These are phyloP conservation scores for Ustilago nuda DNA, from an alignment of 1,284 basidiomycete species.

Conservation along the genomic window DNA sequence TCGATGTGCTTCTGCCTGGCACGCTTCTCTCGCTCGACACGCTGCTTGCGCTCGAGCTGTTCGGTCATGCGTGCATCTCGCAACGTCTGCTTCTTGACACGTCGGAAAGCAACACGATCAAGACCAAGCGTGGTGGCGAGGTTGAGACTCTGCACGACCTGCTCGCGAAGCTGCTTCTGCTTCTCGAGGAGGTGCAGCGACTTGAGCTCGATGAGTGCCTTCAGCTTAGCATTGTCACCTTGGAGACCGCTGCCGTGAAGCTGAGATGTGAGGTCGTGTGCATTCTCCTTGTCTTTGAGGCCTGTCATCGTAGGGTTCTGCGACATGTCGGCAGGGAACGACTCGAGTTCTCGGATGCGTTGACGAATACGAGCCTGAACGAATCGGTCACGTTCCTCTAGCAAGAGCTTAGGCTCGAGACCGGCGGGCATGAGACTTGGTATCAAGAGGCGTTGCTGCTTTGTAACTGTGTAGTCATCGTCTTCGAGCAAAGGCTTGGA, in stretches of 20 bases:
- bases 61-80: slow-evolving; percentile 92
- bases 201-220: slow-evolving; percentile 93
- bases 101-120: slow-evolving; percentile 90
- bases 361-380: slow-evolving; percentile 90
- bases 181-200: slow-evolving; percentile 89
- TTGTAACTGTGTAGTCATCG: slow-evolving; percentile 72
- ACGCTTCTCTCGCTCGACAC: slow-evolving; percentile 88
- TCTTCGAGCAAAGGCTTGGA: slow-evolving; percentile 60
- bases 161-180: slow-evolving; percentile 85
- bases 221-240: slow-evolving; percentile 77
- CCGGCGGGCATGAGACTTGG: slow-evolving; percentile 92
- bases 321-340: slow-evolving; percentile 80
- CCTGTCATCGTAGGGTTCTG: slow-evolving; percentile 59
- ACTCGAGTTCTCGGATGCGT: slow-evolving; percentile 88
- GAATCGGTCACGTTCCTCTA: slow-evolving; percentile 90
- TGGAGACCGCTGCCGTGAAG: slow-evolving; percentile 61
- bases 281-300: slow-evolving; percentile 50
- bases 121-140: slow-evolving; percentile 87
- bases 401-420: slow-evolving; percentile 88
- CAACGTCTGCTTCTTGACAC: slow-evolving; percentile 85
- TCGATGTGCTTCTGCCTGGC: slow-evolving; percentile 97
- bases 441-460: slow-evolving; percentile 83
- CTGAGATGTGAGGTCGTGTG: slow-evolving; percentile 29
- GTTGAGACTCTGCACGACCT: slow-evolving; percentile 86
- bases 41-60: slow-evolving; percentile 88